Evolutionary conservation across 2,329 filamentous ascomycete genomes (phyloP).

Genomic region (Arthrobotrys sinensis): DNA sequence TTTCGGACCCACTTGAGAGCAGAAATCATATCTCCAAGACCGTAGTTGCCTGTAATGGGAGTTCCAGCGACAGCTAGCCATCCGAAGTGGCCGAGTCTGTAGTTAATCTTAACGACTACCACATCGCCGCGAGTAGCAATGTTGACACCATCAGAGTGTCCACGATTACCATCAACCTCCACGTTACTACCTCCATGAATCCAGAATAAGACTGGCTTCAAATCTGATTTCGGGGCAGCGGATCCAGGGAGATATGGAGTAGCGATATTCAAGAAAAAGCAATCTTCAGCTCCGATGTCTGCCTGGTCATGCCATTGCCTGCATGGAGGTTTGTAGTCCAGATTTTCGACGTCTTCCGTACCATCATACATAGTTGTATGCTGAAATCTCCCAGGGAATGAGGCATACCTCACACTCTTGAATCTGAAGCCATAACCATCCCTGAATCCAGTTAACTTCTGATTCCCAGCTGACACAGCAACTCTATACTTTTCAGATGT

Average conservation of each 20-base stretch:
- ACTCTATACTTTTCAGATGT: slow-evolving; percentile 67
- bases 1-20: slow-evolving; percentile 62
- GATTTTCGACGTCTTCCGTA: slow-evolving; percentile 66
- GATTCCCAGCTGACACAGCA: slow-evolving; percentile 67
- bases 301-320: slow-evolving; percentile 65
- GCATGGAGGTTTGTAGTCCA: slow-evolving; percentile 68
- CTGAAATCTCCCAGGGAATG: slow-evolving; percentile 69
- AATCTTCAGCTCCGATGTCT: slow-evolving; percentile 69
- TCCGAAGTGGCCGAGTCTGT: slow-evolving; percentile 46
- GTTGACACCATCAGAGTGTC: slow-evolving; percentile 64
- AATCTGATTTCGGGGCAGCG: background rate
- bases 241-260: slow-evolving; percentile 48
- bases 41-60: slow-evolving; percentile 73
- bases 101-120: slow-evolving; percentile 67
- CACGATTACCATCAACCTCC: slow-evolving; percentile 66
- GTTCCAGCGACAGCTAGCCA: slow-evolving; percentile 44
- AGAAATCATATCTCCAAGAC: slow-evolving; percentile 80
- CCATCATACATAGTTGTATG: slow-evolving; percentile 68
- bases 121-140: slow-evolving; percentile 31
- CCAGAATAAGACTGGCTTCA: slow-evolving; percentile 49
- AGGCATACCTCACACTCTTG: slow-evolving; percentile 70
- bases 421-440: slow-evolving; percentile 71
- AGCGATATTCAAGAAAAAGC: slow-evolving; percentile 70
- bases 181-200: slow-evolving; percentile 41
- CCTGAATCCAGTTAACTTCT: slow-evolving; percentile 66